Base-by-base conservation (phyloP, 1,284 basidiomycete genomes). In the Irpex sp. region DNA sequence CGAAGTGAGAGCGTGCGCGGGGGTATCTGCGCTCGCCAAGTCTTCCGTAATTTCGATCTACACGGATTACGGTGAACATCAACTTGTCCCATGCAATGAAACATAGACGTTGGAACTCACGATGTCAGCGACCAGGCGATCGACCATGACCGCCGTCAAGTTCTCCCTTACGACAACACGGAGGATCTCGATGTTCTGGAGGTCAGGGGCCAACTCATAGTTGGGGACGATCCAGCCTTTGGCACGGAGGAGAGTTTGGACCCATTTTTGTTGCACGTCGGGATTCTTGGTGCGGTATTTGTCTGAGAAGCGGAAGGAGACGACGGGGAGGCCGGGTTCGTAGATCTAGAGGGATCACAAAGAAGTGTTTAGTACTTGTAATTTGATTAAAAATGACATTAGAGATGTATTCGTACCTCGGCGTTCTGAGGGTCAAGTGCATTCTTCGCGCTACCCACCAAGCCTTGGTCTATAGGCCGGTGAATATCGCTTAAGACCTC, bases 191-290 rank as follows among this genome's bases (percentile, higher is more conserved):
- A 86, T 74, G 14, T 83, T 76, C 64, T 93, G 78, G 60, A 90
- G 73, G 62, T 79, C 75, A 5, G 92, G 92, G 8, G 93, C 84
- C 37, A 94, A 79, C 65, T 91, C 88, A 69, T 94, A 94, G 74
- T 90, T 95, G 2, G 93, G 93, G 1, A 94, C 90, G 67, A 94
- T 93, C 89, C 92, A 94, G 64, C 90, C 89, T 72, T 87, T 91
- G 14, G 82, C 77, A 56, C 93, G 80, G 28, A 95, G 76, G 2
- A 93, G 78, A 0, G 83, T 88, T 71, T 98, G 96, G 49, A 98
- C 86, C 93, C 94, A 96, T 64, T 83, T 84, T 75, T 98, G 96
- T 73, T 95, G 80, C 53, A 94, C 71, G 35, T 88, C 80, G 0
- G 93, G 92, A 70, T 93, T 74, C 61, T 88, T 73, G 64, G 80